A percentile compares a stretch with the other conserved stretches of the same genome.
Conservation (phyloP, 306 rosid species). For the Cicer cuneatum region DNA sequence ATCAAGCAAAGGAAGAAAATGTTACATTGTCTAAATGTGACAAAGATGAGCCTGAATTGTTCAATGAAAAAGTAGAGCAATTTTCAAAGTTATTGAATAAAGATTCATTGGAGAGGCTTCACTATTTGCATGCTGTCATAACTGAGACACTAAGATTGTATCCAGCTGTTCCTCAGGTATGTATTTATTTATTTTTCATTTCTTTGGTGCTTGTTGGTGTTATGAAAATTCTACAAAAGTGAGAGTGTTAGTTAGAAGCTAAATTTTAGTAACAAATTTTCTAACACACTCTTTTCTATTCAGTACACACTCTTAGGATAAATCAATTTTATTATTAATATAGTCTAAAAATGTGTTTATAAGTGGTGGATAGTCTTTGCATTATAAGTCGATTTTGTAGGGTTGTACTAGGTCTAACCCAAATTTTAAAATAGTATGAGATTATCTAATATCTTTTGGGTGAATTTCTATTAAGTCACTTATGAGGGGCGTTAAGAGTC, state of each 20-base stretch:
- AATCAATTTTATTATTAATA: background rate
- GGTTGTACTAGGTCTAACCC: too few species aligned
- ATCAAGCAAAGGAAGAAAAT: constrained; percentile 63
- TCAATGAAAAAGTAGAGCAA: constrained; percentile 63
- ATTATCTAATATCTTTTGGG: too few species aligned
- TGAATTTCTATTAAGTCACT: too few species aligned
- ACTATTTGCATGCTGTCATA: constrained; percentile 83
- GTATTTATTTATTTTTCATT: background rate
- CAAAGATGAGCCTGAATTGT: constrained; percentile 58
- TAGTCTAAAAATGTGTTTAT: too few species aligned
- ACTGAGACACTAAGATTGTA: constrained; percentile 90
- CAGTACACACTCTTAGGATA: too few species aligned
- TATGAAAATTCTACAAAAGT: background rate
- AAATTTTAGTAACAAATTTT: too few species aligned
- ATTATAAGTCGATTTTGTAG: too few species aligned
- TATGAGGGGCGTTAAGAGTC: too few species aligned
- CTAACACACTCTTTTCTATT: too few species aligned
- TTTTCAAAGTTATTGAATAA: constrained; percentile 67
- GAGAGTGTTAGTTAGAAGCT: background rate
- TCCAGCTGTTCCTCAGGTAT: constrained; percentile 98
- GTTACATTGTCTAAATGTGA: constrained; percentile 56
- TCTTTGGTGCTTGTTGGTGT: constrained; percentile 11
- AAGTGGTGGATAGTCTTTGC: too few species aligned
- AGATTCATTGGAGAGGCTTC: constrained; percentile 69
- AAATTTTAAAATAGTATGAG: too few species aligned